These are phyloP conservation scores for Metschnikowia bowlesiae DNA, from an alignment of 805 yeast genomes.

Conservation along the genomic window DNA sequence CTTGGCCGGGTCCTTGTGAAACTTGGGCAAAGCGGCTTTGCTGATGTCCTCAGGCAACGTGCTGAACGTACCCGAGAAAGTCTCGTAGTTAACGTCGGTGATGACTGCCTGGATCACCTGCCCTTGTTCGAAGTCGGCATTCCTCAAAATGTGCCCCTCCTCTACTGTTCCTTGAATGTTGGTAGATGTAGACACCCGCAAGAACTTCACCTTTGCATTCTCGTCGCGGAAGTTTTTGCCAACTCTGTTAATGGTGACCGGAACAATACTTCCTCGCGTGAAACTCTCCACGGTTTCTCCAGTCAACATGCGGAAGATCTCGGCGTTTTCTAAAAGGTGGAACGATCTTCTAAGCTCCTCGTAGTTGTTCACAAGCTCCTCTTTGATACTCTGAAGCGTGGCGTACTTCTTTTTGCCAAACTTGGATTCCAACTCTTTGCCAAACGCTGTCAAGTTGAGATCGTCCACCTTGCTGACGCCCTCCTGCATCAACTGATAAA, in stretches of 20 bases:
- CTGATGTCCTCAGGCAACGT: conserved; percentile 62
- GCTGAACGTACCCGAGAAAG: conserved; percentile 69
- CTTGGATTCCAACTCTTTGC: conserved; percentile 74
- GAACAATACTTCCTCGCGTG: conserved; percentile 64
- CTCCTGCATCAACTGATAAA: conserved; percentile 65
- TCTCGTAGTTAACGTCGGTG: conserved; percentile 63
- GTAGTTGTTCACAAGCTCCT: conserved; percentile 81
- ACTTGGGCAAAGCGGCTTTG: conserved; percentile 45
- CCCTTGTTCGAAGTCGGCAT: conserved; percentile 46
- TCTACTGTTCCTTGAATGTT: conserved; percentile 41
- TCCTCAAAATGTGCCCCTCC: conserved; percentile 44
- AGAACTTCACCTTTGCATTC: conserved; percentile 39
- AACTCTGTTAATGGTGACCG: conserved; percentile 68
- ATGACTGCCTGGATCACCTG: conserved; percentile 88
- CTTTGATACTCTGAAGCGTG: conserved; percentile 77
- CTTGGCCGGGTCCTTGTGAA: conserved; percentile 52
- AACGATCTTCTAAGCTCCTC: conserved; percentile 78
- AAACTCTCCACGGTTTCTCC: conserved; percentile 76
- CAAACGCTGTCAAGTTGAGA: conserved; percentile 84
- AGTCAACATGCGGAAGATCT: conserved; percentile 83
- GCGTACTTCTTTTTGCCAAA: conserved; percentile 72
- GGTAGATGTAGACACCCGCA: conserved; percentile 39
- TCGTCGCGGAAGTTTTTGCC: conserved; percentile 56
- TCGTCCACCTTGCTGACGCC: conserved; percentile 77
- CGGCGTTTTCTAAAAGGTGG: conserved; percentile 59